A percentile compares a stretch with the other conserved stretches of the same genome.
phyloP scores from a whole-genome alignment of 768 basidiomycete genomes.

The Pleurotus cornucopiae region DNA sequence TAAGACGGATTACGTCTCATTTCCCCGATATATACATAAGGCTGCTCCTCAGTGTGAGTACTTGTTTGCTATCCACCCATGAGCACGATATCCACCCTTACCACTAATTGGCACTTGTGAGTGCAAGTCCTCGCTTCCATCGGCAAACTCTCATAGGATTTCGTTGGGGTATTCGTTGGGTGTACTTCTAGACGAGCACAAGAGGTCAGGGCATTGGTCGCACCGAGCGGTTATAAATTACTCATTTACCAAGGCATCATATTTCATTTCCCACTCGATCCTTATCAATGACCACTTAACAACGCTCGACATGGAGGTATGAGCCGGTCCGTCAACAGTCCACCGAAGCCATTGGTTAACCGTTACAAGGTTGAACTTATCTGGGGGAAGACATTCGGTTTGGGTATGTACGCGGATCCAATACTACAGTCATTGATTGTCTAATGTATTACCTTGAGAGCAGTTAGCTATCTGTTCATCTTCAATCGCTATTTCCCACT shows the following conservation, averaged over 20 bases:
- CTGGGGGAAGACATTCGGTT: neutral
- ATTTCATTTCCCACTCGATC: neutral
- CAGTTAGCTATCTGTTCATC: neutral
- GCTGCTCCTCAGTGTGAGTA: too few relatives aligned
- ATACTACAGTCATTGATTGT: neutral
- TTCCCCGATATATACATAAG: too few relatives aligned
- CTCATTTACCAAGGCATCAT: neutral
- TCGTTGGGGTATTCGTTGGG: too few relatives aligned
- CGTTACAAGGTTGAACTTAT: neutral
- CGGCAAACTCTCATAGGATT: too few relatives aligned
- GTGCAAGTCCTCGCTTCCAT: neutral
- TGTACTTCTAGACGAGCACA: too few relatives aligned
- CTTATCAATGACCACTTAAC: neutral
- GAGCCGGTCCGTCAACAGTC: neutral
- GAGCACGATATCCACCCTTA: neutral
- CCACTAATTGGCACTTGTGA: neutral
- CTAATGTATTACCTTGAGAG: neutral
- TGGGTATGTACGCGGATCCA: neutral
- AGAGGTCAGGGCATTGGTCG: too few relatives aligned
- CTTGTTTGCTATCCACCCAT: neutral
- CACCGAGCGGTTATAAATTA: too few relatives aligned
- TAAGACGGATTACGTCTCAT: too few relatives aligned
- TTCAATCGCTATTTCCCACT: slow-evolving; percentile 2
- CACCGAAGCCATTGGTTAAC: too few relatives aligned
- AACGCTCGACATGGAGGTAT: neutral